Base-by-base conservation (phyloP, 2,329 filamentous ascomycete genomes). In the Ophiocordyceps camponoti-floridani region DNA sequence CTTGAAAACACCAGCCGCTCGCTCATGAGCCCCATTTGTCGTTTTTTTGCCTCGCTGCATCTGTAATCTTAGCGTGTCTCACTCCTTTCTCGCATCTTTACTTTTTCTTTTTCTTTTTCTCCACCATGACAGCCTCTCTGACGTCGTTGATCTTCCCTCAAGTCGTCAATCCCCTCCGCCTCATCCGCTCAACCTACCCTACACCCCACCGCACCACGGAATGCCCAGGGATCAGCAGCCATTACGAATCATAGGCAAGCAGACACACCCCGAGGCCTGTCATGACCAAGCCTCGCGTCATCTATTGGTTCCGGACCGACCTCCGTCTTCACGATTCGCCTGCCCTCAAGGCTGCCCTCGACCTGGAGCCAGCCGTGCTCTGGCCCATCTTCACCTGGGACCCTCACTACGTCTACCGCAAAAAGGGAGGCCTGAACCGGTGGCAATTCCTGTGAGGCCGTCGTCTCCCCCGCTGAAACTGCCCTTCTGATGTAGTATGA, bases 311-410 rank as follows among this genome's bases (percentile, higher is more conserved):
- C 54, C 74, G 83, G 45, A 87, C 83, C 6, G 83, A 87, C 56
- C 66, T 87, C 11, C 77, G 83, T 18, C 71, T 88, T 2, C 82
- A 87, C 60, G 83, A 87, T 58, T 85, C 80, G 0, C 82, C 82
- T 9, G 82, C 81, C 1, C 65, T 88, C 26, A 71, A 78, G 56
- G 80, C 81, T 2, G 83, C 83, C 0, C 61, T 88, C 8, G 78
- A 82, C 47, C 66, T 87, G 7, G 67, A 82, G 0, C 80, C 82
- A 1, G 71, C 72, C 44, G 75, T 72, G 18, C 64, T 88, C 26
- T 87, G 80, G 66, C 82, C 82, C 1, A 72, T 87, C 41, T 88
- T 83, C 69, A 84, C 79, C 1, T 88, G 82, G 80, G 82, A 86
- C 56, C 82, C 82, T 46, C 80, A 87, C 57, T 87, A 87, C 56